phyloP scores from a whole-genome alignment of 2,329 filamentous ascomycete species.

The Coleophoma eucalyptorum region DNA sequence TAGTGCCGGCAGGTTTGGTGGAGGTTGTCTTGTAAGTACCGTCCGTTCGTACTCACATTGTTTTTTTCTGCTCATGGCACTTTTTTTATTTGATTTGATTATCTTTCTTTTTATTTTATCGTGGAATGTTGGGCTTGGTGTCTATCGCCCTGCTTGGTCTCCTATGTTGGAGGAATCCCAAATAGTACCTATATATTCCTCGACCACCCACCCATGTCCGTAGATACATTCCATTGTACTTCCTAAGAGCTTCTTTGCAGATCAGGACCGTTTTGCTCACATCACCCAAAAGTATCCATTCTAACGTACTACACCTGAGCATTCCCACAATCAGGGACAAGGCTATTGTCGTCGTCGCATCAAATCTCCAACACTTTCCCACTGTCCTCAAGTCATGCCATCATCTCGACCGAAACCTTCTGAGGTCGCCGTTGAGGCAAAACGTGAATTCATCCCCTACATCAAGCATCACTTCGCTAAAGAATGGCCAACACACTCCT shows the following conservation, averaged over 20 bases:
- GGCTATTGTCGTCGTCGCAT: no score
- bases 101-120: background rate
- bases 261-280: background rate
- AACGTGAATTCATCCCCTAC: slow-evolving; percentile 63
- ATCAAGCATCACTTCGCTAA: slow-evolving; percentile 53
- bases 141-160: background rate
- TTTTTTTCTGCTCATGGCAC: background rate
- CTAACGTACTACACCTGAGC: no score
- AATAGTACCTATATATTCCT: background rate
- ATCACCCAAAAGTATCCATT: no score
- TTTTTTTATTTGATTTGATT: background rate
- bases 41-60: no score
- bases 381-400: slow-evolving; percentile 41
- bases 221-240: background rate
- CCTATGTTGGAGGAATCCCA: no score
- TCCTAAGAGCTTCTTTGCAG: background rate
- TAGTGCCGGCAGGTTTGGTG: no score
- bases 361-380: background rate
- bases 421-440: slow-evolving; percentile 71
- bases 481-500: slow-evolving; percentile 54
- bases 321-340: no score
- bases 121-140: background rate
- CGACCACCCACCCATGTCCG: background rate
- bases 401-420: slow-evolving; percentile 58
- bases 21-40: no score